These are phyloP conservation scores for Ceratocystis alfenasii DNA, from an alignment of 2,329 filamentous ascomycete species.

Conservation along the genomic window DNA sequence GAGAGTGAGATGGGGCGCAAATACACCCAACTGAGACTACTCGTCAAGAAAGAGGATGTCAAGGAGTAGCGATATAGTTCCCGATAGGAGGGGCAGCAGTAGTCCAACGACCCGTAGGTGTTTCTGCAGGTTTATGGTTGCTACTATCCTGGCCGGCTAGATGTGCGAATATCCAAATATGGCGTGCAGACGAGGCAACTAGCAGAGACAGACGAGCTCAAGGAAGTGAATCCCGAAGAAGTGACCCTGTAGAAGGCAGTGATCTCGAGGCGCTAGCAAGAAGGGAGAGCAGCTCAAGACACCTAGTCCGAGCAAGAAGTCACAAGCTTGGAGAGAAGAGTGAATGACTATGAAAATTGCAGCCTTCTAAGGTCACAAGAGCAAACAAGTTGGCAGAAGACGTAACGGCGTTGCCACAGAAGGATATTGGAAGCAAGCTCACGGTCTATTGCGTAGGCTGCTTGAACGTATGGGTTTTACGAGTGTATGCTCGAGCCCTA, in stretches of 20 bases:
- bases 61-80: not conserved
- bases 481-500: too few species aligned
- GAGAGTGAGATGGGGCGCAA: not conserved
- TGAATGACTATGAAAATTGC: not conserved
- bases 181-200: conserved; percentile 2
- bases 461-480: not conserved
- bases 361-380: not conserved
- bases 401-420: not conserved
- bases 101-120: not conserved
- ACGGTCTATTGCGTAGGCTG: not conserved
- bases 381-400: not conserved
- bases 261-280: not conserved
- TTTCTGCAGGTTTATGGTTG: not conserved
- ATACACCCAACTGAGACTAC: conserved; percentile 8
- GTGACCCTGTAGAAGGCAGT: not conserved
- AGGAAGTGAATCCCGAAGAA: conserved; percentile 19
- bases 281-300: not conserved
- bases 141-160: not conserved
- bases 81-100: not conserved
- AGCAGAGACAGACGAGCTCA: not conserved
- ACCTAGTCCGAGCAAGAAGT: not conserved
- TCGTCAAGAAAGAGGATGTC: not conserved
- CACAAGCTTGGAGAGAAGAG: not conserved
- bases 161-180: not conserved
- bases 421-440: not conserved